Percentiles rank a stretch among this genome's conserved stretches.
Conservation (phyloP, 768 basidiomycete species). For the Rhizopogon salebrosus region DNA sequence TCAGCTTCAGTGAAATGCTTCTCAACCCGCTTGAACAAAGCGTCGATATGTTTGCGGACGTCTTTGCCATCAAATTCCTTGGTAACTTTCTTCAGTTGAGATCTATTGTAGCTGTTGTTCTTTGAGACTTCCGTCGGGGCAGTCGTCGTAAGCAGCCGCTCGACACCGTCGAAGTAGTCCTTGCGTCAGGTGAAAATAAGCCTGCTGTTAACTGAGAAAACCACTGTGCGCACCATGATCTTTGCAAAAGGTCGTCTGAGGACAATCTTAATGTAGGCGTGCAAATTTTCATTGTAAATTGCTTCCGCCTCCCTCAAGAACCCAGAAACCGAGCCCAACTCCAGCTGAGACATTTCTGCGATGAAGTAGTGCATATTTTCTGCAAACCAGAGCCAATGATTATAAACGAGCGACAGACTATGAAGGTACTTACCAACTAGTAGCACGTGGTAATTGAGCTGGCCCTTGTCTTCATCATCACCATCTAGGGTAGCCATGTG, state of each 20-base stretch:
- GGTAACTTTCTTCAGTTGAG: conserved; percentile 74
- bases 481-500: conserved; percentile 96
- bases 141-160: conserved; percentile 78
- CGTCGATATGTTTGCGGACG: conserved; percentile 82
- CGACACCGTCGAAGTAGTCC: conserved; percentile 95
- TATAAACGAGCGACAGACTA: background rate
- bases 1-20: conserved; percentile 91
- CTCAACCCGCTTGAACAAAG: conserved; percentile 85
- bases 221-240: conserved; percentile 59
- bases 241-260: conserved; percentile 83
- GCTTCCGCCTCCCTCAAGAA: conserved; percentile 72
- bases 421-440: conserved; percentile 67
- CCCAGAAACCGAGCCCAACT: conserved; percentile 52
- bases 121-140: conserved; percentile 71
- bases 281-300: conserved; percentile 87
- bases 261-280: conserved; percentile 81
- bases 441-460: conserved; percentile 93
- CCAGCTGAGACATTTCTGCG: conserved; percentile 70
- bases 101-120: conserved; percentile 71
- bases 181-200: conserved; percentile 24
- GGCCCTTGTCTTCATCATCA: conserved; percentile 92
- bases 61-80: conserved; percentile 89
- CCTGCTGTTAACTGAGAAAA: background rate
- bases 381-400: conserved; percentile 24
- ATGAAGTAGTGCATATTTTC: conserved; percentile 98